These are phyloP conservation scores for Tothia fuscella DNA, from an alignment of 2,329 filamentous ascomycete genomes.

Conservation along the genomic window DNA sequence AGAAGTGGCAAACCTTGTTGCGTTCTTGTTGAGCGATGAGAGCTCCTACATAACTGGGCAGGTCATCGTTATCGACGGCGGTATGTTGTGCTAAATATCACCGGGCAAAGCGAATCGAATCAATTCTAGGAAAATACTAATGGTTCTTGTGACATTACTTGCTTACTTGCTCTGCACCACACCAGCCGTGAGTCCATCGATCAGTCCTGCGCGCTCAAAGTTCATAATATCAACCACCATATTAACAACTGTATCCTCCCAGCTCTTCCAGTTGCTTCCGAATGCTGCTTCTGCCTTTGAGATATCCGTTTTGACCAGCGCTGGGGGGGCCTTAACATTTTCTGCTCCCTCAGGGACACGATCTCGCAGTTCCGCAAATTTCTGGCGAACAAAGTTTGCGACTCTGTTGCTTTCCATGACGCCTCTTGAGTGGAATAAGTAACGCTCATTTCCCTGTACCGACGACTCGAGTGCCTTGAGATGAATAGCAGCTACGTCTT, in stretches of 20 bases:
- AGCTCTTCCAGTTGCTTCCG: constrained; percentile 14
- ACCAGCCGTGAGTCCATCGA: no score
- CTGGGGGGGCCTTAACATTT: constrained; percentile 1
- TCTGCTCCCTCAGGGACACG: constrained; percentile 11
- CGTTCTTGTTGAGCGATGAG: constrained; percentile 36
- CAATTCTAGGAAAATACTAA: no score
- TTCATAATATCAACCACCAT: constrained; percentile 13
- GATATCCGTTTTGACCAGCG: constrained; percentile 12
- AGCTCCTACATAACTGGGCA: constrained; percentile 35
- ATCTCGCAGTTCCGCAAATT: constrained; percentile 11
- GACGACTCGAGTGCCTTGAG: constrained; percentile 11
- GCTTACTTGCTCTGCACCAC: no score
- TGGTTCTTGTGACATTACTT: no score
- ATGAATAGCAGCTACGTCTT: constrained; percentile 14
- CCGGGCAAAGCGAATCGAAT: no score
- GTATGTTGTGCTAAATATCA: constrained; percentile 27
- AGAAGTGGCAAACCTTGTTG: constrained; percentile 33
- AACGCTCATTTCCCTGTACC: constrained; percentile 14
- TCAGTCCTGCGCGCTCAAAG: no score
- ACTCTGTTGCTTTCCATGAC: constrained; percentile 9
- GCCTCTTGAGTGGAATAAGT: constrained; percentile 10
- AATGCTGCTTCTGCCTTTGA: constrained; percentile 13
- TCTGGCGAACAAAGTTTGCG: constrained; percentile 11
- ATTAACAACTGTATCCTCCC: constrained; percentile 12
- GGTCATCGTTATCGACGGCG: constrained; percentile 36